These are phyloP conservation scores for Aegilops sharonensis DNA, from an alignment of 176 grass and related monocot species.

Conservation along the genomic window DNA sequence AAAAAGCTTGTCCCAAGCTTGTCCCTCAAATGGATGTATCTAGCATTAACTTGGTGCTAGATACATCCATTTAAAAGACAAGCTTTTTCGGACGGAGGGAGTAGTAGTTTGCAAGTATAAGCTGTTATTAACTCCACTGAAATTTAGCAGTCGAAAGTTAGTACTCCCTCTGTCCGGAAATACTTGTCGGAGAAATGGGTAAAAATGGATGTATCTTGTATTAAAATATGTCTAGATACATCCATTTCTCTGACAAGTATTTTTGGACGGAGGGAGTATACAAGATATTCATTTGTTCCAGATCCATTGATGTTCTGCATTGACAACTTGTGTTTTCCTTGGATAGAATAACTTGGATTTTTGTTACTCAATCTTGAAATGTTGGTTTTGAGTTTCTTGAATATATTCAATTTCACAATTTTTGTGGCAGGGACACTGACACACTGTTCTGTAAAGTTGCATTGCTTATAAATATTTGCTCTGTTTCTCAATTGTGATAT, in stretches of 20 bases:
- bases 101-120: background rate
- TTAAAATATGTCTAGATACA: too few species aligned
- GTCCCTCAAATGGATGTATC: too few species aligned
- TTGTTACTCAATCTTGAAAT: background rate
- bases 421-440: background rate
- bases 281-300: background rate
- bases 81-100: too few species aligned
- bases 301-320: background rate
- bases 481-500: slow-evolving; percentile 4
- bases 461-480: background rate
- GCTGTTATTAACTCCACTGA: background rate
- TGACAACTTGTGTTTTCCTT: background rate
- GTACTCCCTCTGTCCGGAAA: too few species aligned
- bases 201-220: too few species aligned
- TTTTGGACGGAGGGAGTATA: too few species aligned
- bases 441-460: background rate
- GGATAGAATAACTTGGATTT: background rate
- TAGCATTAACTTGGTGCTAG: too few species aligned
- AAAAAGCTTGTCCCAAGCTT: too few species aligned
- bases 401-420: background rate
- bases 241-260: too few species aligned
- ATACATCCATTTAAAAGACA: too few species aligned
- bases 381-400: background rate
- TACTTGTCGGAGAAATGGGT: too few species aligned
- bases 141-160: background rate